Conservation (phyloP, 306 rosid genomes). For the Clitoria ternatea region DNA sequence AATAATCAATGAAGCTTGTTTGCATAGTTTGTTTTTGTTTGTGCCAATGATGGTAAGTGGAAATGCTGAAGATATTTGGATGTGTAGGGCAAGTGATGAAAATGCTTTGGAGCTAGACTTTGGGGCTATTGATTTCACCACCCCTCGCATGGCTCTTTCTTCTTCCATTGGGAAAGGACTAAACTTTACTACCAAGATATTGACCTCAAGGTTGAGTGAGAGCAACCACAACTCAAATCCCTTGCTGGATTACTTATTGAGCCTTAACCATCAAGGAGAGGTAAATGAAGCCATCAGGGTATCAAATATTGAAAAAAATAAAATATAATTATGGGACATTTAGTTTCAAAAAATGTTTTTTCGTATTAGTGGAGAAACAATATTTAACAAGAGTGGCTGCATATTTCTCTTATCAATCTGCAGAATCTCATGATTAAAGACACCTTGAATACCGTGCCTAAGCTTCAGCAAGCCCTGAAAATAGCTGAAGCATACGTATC, state of each 20-base stretch:
- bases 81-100: conserved; percentile 84
- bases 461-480: conserved; percentile 71
- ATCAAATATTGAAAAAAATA: background rate
- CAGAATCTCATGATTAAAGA: conserved; percentile 84
- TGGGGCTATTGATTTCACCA: conserved; percentile 64
- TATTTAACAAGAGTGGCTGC: background rate
- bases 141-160: conserved; percentile 65
- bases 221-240: conserved; percentile 57
- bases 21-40: background rate
- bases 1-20: too few species aligned
- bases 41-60: background rate
- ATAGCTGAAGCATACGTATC: conserved; percentile 61
- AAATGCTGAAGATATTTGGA: background rate
- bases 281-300: conserved; percentile 27
- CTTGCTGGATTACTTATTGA: conserved; percentile 75
- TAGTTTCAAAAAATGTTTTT: too few species aligned
- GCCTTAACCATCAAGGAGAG: conserved; percentile 74
- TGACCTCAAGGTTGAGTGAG: conserved; percentile 53
- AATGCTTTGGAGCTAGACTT: conserved; percentile 86
- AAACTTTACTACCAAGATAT: conserved; percentile 49
- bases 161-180: conserved; percentile 92
- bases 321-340: too few species aligned
- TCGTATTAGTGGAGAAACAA: background rate
- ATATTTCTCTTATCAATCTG: background rate
- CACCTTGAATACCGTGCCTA: conserved; percentile 53